These are phyloP conservation scores for Annulohypoxylon bovei DNA, from an alignment of 495 filamentous ascomycete species.

Conservation along the genomic window DNA sequence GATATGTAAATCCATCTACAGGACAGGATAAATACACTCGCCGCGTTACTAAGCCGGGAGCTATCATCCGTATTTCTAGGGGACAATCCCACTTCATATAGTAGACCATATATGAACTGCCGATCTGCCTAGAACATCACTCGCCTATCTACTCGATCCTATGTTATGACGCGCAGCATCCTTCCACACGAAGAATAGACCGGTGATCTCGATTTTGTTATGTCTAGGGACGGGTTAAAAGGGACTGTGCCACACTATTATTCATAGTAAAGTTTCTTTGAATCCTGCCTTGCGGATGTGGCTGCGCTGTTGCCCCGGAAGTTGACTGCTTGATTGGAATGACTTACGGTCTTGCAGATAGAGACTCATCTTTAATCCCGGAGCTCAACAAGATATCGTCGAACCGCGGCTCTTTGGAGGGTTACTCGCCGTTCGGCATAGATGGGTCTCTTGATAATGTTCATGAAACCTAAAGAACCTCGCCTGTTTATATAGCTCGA, in stretches of 20 bases:
- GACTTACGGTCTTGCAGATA: background rate
- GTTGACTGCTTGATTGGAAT: background rate
- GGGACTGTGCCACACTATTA: background rate
- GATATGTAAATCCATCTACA: background rate
- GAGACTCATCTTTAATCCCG: background rate
- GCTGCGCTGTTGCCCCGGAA: background rate
- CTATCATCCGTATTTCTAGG: background rate
- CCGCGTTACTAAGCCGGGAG: conserved; percentile 6
- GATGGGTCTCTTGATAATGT: too few species aligned
- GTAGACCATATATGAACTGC: background rate
- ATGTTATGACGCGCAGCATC: too few species aligned
- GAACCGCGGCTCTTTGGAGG: background rate
- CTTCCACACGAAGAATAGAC: background rate
- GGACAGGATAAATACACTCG: conserved; percentile 3
- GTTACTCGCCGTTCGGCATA: too few species aligned
- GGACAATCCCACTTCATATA: background rate
- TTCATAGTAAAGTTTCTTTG: conserved; percentile 4
- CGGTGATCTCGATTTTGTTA: background rate
- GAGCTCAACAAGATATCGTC: background rate
- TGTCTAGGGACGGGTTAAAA: background rate
- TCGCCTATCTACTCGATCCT: background rate
- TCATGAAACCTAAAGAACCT: too few species aligned
- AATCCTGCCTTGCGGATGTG: conserved; percentile 7
- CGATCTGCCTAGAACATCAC: conserved; percentile 6
- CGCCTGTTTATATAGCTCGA: too few species aligned